These are phyloP conservation scores for Dendrobium chrysotoxum DNA, from an alignment of 106 monocot species.

Conservation along the genomic window DNA sequence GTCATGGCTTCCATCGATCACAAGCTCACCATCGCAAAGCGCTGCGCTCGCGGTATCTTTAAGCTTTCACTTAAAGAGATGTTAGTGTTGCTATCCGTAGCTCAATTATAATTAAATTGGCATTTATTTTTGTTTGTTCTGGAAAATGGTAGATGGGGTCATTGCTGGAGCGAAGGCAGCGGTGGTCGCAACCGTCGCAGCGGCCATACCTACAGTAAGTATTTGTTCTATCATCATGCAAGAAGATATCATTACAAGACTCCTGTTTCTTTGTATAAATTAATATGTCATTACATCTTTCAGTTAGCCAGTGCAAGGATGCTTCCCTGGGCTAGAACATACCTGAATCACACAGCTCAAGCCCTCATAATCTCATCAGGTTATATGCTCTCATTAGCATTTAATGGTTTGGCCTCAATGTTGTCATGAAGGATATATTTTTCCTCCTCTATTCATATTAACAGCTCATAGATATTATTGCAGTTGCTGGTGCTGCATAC, in stretches of 20 bases:
- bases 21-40: conserved; percentile 31
- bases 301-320: conserved; percentile 84
- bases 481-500: conserved; percentile 79
- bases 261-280: too few relatives aligned
- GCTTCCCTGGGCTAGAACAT: conserved; percentile 81
- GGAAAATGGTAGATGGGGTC: conserved; percentile 57
- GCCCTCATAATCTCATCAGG: conserved; percentile 87
- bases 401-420: background rate
- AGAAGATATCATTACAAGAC: too few relatives aligned
- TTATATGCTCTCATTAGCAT: conserved; percentile 1
- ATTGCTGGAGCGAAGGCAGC: conserved; percentile 87
- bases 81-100: too few relatives aligned
- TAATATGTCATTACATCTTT: background rate
- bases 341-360: conserved; percentile 83
- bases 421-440: too few relatives aligned
- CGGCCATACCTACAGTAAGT: conserved; percentile 76
- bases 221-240: background rate
- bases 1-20: conserved; percentile 27
- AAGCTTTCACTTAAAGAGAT: background rate
- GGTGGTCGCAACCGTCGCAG: conserved; percentile 50
- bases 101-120: background rate
- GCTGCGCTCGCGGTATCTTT: conserved; percentile 36
- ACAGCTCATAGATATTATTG: background rate
- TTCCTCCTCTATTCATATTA: background rate
- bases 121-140: background rate